These are phyloP conservation scores for Spergularia marina DNA, from an alignment of 148 eudicot species.

Conservation along the genomic window DNA sequence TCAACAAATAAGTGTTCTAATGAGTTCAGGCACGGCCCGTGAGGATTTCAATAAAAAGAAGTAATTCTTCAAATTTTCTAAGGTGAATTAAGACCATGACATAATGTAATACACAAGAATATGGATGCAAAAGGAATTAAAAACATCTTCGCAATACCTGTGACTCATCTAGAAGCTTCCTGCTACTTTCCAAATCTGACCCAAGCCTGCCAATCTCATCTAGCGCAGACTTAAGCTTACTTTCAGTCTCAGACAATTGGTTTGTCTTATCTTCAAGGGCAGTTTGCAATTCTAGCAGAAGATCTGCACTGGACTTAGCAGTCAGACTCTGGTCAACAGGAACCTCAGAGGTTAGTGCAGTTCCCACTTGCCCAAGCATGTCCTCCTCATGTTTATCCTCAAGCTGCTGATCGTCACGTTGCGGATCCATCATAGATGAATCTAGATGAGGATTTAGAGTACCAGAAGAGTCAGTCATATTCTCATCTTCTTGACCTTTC, in stretches of 20 bases:
- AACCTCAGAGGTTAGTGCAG: conserved; percentile 37
- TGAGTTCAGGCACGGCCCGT: too few species aligned
- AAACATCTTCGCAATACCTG: conserved; percentile 53
- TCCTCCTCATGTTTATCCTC: conserved; percentile 43
- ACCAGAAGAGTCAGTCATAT: conserved; percentile 75
- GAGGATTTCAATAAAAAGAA: too few species aligned
- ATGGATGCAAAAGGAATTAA: background rate
- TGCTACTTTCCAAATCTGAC: conserved; percentile 66
- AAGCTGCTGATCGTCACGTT: conserved; percentile 48
- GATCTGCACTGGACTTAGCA: conserved; percentile 36
- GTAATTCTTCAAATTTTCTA: background rate
- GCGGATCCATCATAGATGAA: conserved; percentile 70
- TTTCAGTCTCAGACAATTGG: conserved; percentile 54
- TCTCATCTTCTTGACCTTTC: conserved; percentile 61
- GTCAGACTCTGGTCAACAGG: conserved; percentile 31
- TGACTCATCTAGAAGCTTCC: conserved; percentile 85
- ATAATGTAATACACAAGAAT: background rate
- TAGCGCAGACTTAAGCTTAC: conserved; percentile 42
- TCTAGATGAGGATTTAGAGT: conserved; percentile 57
- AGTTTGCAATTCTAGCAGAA: conserved; percentile 56
- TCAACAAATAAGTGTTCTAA: too few species aligned
- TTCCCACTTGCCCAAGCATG: conserved; percentile 29
- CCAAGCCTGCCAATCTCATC: conserved; percentile 67
- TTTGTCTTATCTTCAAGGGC: conserved; percentile 59
- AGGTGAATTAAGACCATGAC: background rate